Percentiles rank a stretch among this genome's conserved stretches.
Evolutionary conservation across 495 filamentous ascomycete species (phyloP).

Genomic region (Penicillium mononematosum): DNA sequence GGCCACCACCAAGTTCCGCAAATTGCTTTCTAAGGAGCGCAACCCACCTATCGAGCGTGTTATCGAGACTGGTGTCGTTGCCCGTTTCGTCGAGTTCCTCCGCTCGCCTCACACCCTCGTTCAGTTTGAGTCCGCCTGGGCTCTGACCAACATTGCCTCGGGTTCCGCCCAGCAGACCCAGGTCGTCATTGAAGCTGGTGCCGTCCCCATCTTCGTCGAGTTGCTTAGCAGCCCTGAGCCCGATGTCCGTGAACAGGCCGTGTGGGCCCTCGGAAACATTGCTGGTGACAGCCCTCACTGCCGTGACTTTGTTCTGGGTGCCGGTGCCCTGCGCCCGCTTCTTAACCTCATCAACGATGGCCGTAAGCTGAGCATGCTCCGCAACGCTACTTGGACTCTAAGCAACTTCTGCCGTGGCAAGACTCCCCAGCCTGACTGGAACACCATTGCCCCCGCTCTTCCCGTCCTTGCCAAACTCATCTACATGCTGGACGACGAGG

Average conservation of each 20-base stretch:
- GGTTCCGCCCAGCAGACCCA: constrained; percentile 97
- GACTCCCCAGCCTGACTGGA: constrained; percentile 98
- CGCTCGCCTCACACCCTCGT: constrained; percentile 97
- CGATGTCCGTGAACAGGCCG: constrained; percentile 97
- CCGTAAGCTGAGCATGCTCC: constrained; percentile 98
- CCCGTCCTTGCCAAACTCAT: constrained; percentile 95
- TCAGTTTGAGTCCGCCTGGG: constrained; percentile 99
- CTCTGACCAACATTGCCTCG: constrained; percentile 98
- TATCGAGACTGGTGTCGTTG: constrained; percentile 97
- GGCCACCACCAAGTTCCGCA: constrained; percentile 99
- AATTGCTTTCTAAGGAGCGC: constrained; percentile 96
- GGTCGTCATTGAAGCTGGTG: constrained; percentile 97
- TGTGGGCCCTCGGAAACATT: constrained; percentile 99
- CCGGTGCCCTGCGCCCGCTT: constrained; percentile 86
- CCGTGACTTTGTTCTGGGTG: constrained; percentile 89
- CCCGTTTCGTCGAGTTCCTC: constrained; percentile 97
- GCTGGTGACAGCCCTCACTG: constrained; percentile 97
- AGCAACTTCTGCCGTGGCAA: constrained; percentile 99
- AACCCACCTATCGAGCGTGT: constrained; percentile 99
- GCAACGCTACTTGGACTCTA: constrained; percentile 98
- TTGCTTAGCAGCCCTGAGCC: constrained; percentile 92
- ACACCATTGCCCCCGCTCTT: constrained; percentile 92
- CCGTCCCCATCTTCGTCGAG: constrained; percentile 98
- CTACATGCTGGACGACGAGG: constrained; percentile 97
- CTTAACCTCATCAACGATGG: constrained; percentile 90